Conservation (phyloP, 2,329 filamentous ascomycete genomes). For the Sclerotinia nivalis region DNA sequence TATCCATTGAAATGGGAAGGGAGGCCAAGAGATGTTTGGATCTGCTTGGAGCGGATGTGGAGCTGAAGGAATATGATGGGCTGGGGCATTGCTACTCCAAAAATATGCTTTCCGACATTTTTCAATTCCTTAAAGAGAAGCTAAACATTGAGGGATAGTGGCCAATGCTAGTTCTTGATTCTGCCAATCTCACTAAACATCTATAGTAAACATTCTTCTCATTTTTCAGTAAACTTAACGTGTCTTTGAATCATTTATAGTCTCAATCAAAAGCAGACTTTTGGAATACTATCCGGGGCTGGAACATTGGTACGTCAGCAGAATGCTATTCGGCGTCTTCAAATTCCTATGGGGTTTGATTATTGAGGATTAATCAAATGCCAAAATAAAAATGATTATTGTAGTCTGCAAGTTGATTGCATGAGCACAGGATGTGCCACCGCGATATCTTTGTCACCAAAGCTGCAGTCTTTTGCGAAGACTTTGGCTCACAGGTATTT, state of each 20-base stretch:
- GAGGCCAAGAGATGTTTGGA: constrained; percentile 42
- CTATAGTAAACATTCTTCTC: too few relatives aligned
- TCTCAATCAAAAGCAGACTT: too few relatives aligned
- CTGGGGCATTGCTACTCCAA: constrained; percentile 51
- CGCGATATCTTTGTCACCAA: background rate
- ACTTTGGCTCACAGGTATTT: background rate
- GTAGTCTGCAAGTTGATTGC: background rate
- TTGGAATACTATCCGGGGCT: too few relatives aligned
- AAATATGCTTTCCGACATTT: constrained; percentile 46
- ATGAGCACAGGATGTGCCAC: background rate
- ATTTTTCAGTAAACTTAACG: too few relatives aligned
- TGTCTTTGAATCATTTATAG: too few relatives aligned
- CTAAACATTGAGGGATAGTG: constrained; percentile 9
- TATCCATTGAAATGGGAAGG: constrained; percentile 44
- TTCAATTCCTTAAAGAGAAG: constrained; percentile 39
- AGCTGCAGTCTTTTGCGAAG: background rate
- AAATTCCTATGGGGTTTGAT: too few relatives aligned
- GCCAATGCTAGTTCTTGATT: too few relatives aligned
- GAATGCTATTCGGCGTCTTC: too few relatives aligned
- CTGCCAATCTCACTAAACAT: background rate
- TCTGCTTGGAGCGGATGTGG: constrained; percentile 42
- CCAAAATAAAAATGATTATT: background rate
- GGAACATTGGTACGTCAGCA: too few relatives aligned
- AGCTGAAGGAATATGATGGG: constrained; percentile 45
- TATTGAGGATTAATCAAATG: background rate